A percentile compares a stretch with the other conserved stretches of the same genome.
Conservation (phyloP, 768 basidiomycete species). For the Boletus tomentosulus region DNA sequence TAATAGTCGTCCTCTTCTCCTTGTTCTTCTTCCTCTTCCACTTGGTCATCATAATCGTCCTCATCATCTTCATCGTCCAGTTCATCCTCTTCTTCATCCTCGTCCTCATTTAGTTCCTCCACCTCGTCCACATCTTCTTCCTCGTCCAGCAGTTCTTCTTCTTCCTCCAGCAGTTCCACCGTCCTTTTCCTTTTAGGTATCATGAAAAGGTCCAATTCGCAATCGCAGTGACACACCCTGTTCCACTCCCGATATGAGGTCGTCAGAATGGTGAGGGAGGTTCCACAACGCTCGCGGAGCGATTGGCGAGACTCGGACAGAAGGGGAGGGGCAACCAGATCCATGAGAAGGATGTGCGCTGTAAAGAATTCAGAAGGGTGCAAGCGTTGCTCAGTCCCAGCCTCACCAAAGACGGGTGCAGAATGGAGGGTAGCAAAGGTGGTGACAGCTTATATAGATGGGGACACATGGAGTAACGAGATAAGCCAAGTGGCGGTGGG, state of each 20-base stretch:
- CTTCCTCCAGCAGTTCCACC: not conserved
- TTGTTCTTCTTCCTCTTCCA: not conserved
- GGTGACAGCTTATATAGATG: not conserved
- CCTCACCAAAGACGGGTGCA: too few relatives aligned
- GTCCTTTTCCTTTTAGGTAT: not conserved
- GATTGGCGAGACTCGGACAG: not conserved
- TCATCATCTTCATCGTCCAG: not conserved
- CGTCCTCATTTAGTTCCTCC: not conserved
- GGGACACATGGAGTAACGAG: too few relatives aligned
- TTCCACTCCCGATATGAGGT: conserved; percentile 7
- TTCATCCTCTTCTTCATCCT: not conserved
- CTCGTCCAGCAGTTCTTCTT: not conserved
- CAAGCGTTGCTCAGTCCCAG: not conserved
- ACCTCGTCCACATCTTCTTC: too few relatives aligned
- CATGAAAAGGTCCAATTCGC: not conserved
- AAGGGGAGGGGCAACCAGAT: not conserved
- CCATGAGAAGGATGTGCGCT: not conserved
- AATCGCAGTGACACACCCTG: not conserved
- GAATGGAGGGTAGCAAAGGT: too few relatives aligned
- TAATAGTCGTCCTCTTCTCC: not conserved
- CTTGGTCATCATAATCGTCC: not conserved
- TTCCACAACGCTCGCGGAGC: conserved; percentile 9
- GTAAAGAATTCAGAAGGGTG: not conserved
- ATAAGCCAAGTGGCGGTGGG: too few relatives aligned
- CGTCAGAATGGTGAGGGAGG: conserved; percentile 5